Base-by-base conservation (phyloP, 2,329 filamentous ascomycete species). In the Pseudonectria buxi region DNA sequence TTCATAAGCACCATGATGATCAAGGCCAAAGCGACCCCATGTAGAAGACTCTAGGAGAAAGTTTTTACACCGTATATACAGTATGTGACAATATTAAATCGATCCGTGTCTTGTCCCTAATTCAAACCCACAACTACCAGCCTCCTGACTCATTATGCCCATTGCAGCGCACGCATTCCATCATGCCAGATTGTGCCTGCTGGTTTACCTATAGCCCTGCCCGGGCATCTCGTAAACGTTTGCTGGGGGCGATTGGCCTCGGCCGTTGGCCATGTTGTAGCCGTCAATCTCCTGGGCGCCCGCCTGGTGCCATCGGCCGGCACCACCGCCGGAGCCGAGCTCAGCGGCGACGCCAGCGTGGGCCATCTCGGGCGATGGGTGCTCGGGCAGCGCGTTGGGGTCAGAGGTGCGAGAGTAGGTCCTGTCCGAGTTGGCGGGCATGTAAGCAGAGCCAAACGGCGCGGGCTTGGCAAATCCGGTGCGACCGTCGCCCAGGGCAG, bases 161-260 rank as follows among this genome's bases (percentile, higher is more conserved):
- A 4, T n/a, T 28, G 27, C 27, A 28, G 27, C 12, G 15, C n/a
- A 18, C n/a, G 13, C 30, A 12, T 6, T 24, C 13, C 16, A 10
- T 27, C 26, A 12, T 24, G 18, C 18, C 5, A 9, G 9, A 5
- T 22, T 22, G 18, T 22, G 18, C 18, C 18, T 22, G 18, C 26
- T 14, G 25, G 13, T 46, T 49, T 53, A 66, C 38, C 54, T 53
- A 43, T 64, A 66, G 22, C 38, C 43, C 44, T 65, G 55, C 10
- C 57, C 46, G 3, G 64, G 59, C 64, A 67, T 67, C 53, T 67
- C 64, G 37, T 63, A 67, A 5, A 67, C 61, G 45, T 60, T 44
- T 53, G 56, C 43, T 49, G 58, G 45, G 35, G 49, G 50, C 28
- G 48, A 37, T 32, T 46, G 33, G 14, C 45, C 46, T n/a, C 40